Conservation (phyloP, 257 asterid genomes). For the Nemophila menziesii region DNA sequence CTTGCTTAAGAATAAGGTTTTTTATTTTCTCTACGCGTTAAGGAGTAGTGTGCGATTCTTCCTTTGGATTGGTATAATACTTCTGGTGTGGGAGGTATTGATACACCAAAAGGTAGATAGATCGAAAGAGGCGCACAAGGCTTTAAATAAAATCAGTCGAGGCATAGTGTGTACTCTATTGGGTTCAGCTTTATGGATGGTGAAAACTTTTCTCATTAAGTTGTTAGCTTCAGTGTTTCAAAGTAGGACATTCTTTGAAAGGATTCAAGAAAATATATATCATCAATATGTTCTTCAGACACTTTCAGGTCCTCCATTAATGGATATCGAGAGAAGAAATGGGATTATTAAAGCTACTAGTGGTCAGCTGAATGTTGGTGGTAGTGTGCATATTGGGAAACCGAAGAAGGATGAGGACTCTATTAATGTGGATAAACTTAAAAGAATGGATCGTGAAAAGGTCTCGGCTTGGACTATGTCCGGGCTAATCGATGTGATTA, state of each 20-base stretch:
- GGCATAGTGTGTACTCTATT: conserved; percentile 9
- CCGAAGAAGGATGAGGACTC: background rate
- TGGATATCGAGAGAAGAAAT: background rate
- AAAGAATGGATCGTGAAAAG: conserved; percentile 12
- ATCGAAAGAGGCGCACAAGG: background rate
- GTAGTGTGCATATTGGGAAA: conserved; percentile 5
- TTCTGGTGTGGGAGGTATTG: conserved; percentile 11
- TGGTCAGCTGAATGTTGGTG: background rate
- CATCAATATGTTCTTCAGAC: conserved; percentile 9
- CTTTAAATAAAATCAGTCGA: conserved; percentile 11
- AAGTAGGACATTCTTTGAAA: conserved; percentile 12
- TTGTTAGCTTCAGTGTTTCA: conserved; percentile 8
- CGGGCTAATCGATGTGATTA: conserved; percentile 13
- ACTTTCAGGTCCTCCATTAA: conserved; percentile 10
- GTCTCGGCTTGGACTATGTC: conserved; percentile 17
- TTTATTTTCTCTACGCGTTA: conserved; percentile 20
- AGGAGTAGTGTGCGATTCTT: conserved; percentile 14
- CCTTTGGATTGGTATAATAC: conserved; percentile 21
- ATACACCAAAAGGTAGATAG: conserved; percentile 5
- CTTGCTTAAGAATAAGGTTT: conserved; percentile 15
- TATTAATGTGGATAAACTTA: conserved; percentile 8
- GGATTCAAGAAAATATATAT: conserved; percentile 9
- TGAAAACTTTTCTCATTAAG: conserved; percentile 6
- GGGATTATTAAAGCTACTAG: background rate
- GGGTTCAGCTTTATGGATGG: conserved; percentile 9